Evolutionary conservation across 352 stramenopile species (phyloP).

Genomic region (Nothophytophthora sp.): DNA sequence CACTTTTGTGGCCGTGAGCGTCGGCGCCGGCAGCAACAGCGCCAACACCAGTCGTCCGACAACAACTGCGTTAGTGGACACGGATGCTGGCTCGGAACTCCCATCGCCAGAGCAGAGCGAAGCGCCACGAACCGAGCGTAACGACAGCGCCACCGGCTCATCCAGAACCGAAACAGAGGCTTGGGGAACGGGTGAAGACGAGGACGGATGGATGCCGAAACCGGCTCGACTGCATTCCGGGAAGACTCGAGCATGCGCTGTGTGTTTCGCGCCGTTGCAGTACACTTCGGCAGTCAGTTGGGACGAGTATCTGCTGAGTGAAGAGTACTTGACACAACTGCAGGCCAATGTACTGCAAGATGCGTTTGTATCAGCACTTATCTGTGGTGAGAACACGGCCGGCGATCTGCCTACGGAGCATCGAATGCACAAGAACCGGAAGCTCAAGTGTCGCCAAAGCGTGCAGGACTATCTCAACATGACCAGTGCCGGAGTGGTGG

Average conservation of each 20-base stretch:
- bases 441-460: constrained; percentile 80
- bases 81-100: background rate
- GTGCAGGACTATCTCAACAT: constrained; percentile 82
- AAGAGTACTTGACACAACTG: constrained; percentile 70
- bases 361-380: constrained; percentile 73
- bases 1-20: too few relatives aligned
- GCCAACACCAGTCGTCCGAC: background rate
- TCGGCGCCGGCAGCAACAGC: too few relatives aligned
- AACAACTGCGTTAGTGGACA: background rate
- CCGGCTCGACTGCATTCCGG: constrained; percentile 76
- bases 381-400: constrained; percentile 70
- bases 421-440: constrained; percentile 86
- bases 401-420: constrained; percentile 84
- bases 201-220: constrained; percentile 87
- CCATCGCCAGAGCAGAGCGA: background rate
- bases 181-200: constrained; percentile 29
- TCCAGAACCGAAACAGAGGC: constrained; percentile 10
- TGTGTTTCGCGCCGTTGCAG: constrained; percentile 80
- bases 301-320: constrained; percentile 86
- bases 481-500: constrained; percentile 78
- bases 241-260: constrained; percentile 69
- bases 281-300: constrained; percentile 68
- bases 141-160: background rate
- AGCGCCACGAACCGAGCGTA: background rate
- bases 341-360: constrained; percentile 79